Base-by-base conservation (phyloP, 176 grass and related monocot genomes). In the Typha latifolia region DNA sequence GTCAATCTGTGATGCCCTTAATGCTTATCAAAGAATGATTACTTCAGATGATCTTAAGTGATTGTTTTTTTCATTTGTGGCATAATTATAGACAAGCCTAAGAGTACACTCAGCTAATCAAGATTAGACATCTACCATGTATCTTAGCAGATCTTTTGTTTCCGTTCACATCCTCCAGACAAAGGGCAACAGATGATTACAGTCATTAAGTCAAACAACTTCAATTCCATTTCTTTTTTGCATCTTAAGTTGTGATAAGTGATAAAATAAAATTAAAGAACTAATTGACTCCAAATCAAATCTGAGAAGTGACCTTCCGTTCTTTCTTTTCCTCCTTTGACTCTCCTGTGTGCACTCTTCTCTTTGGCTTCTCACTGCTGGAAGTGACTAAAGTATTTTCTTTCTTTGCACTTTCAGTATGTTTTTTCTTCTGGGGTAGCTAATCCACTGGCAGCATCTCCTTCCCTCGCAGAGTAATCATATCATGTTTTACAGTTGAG, bases 281-380 rank as follows among this genome's bases (percentile, higher is more conserved):
- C 9, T 12, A 4, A 80, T 43, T 52, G 57, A 71, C 71, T 5
- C 15, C 34, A 80, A 80, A 73, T 23, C 1, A 62, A 79, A 69
- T 23, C 1, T 31, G 3, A 8, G 20, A 47, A 48, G 63, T 63
- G 82, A 99, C 94, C 94, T 99, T 99, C 64, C 94, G 82, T 72
- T 90, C 83, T 73, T 99, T 93, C 83, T 99, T 99, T 82, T 99
- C 86, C 24, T 87, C 89, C 77, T 99, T 93, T 9, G 89, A 83
- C 78, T 93, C 89, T 48, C 73, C 75, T 64, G 53, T 48, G 48
- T 69, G 70, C 15, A 84, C 78, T 70, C 64, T 47, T 49, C 78
- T 89, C 81, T 87, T 90, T 49, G 76, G 83, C 65, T 93, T 90
- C 26, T 85, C 89, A 63, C 5, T 32, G n/a, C 64, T 78, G 5